Base-by-base conservation (phyloP, 495 filamentous ascomycete genomes). In the Tuber microsphaerosporum region DNA sequence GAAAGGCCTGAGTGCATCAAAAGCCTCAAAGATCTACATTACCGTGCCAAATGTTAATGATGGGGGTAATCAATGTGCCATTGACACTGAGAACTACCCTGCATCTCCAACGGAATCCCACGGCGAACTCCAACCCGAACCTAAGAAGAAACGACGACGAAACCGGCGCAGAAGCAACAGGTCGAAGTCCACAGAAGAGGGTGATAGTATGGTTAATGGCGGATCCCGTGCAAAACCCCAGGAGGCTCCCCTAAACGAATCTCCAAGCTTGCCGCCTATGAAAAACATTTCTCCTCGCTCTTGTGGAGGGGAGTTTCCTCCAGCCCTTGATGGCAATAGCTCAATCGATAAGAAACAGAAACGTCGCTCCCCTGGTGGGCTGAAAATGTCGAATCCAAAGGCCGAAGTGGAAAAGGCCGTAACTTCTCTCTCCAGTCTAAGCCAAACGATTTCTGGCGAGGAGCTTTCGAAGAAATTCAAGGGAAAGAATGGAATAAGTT, bases 101-200 rank as follows among this genome's bases (percentile, higher is more conserved):
- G 74, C 72, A 68, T 69, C 74, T 61, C 44, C 70, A 75, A 71
- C 46, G 31, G 76, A 73, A 42, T 69, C 61, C 37, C 77, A n/a
- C 56, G 56, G 56, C 14, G 56, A 75, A 61, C 77, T 44, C 68
- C 76, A 75, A 43, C 45, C 61, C 42, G 76, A 79, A 14, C 70
- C 73, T 51, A 79, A 71, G 73, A 79, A 75, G 76, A 79, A 79
- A 71, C 77, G 77, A 41, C 77, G 77, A 73, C 51, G 77, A 48
- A 79, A 69, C 73, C 77, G 77, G 45, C 77, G 77, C 43, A 79
- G 77, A 79, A 79, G 77, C 69, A 79, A 79, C 39, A 79, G 75
- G 45, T 73, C 77, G 70, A 79, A 75, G 48, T 70, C 45, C 43
- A 75, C 75, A 39, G 77, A 75, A 19, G 73, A 79, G 51, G 26